Base-by-base conservation (phyloP, 352 stramenopile genomes). In the Sclerospora graminicola region DNA sequence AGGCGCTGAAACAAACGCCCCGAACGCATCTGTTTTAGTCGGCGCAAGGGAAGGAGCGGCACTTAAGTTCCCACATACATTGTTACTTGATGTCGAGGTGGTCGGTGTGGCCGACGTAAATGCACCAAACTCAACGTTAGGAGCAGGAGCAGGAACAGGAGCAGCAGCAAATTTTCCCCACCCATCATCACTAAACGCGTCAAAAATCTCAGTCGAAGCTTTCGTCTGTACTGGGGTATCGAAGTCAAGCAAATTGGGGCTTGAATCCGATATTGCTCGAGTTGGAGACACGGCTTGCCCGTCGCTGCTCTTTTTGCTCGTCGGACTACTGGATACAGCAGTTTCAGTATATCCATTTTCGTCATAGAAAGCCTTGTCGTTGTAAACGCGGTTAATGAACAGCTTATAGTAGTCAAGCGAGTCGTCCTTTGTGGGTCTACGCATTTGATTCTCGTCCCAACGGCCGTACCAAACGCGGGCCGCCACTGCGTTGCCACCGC, bases 401-500 rank as follows among this genome's bases (percentile, higher is more conserved):
- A 77, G 72, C 49, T 91, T 91, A 49, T 84, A 91, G 53, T 88
- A 83, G 55, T 89, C 77, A 16, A 91, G 44, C 44, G 84, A 63
- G 57, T 91, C 80, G 35, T 74, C 64, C 32, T 84, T 76, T 6
- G 48, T 74, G 23, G 80, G 80, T 41, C 81, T 84, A 54, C 72
- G 74, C 68, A 88, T 66, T 41, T 73, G 45, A 5, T 27, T 38
- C 10, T 88, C 77, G 56, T 91, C 72, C 62, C 84, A 94, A 38
- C 51, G 80, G 7, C 63, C 81, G 14, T 96, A 60, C 90, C 90
- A 97, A n/a, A 89, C 88, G 23, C 64, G 66, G 8, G 72, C 60
- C 5, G 77, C 82, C 24, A 68, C 71, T 6, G 87, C 80, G 52
- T 97, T 97, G 43, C 89, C 89, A 42, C 84, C 80, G n/a, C 65